These are phyloP conservation scores for Thalassia testudinum DNA, from an alignment of 116 monocot species.

Conservation along the genomic window DNA sequence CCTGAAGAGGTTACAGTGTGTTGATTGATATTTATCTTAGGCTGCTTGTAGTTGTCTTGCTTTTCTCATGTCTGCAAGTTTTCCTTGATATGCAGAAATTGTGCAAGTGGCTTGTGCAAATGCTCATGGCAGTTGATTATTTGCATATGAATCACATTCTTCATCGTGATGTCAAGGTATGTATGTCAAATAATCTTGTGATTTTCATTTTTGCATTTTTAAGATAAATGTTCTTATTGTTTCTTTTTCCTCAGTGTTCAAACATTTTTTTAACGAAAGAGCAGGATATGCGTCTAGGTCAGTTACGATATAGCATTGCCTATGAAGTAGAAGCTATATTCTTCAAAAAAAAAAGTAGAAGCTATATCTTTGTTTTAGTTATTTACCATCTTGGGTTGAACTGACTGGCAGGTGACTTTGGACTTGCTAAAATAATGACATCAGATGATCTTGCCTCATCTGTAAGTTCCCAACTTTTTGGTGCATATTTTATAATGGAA, in stretches of 20 bases:
- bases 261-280: constrained; percentile 77
- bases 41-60: background rate
- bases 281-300: constrained; percentile 68
- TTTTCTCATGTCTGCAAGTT: background rate
- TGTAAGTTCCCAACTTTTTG: constrained; percentile 12
- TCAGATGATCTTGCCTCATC: constrained; percentile 88
- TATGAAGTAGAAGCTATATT: no score
- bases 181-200: background rate
- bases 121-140: constrained; percentile 88
- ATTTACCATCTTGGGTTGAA: background rate
- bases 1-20: constrained; percentile 55
- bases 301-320: constrained; percentile 10
- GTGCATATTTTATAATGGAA: background rate
- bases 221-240: no score
- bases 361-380: background rate
- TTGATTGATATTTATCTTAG: background rate
- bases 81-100: constrained; percentile 47
- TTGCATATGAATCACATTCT: constrained; percentile 79
- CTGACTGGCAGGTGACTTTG: constrained; percentile 54
- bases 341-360: background rate
- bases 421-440: constrained; percentile 77
- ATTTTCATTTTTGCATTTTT: background rate
- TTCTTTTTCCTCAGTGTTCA: constrained; percentile 47
- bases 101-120: constrained; percentile 90
- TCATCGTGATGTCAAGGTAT: constrained; percentile 89